These are phyloP conservation scores for Evansstolkia leycettana DNA, from an alignment of 495 filamentous ascomycete genomes.

Conservation along the genomic window DNA sequence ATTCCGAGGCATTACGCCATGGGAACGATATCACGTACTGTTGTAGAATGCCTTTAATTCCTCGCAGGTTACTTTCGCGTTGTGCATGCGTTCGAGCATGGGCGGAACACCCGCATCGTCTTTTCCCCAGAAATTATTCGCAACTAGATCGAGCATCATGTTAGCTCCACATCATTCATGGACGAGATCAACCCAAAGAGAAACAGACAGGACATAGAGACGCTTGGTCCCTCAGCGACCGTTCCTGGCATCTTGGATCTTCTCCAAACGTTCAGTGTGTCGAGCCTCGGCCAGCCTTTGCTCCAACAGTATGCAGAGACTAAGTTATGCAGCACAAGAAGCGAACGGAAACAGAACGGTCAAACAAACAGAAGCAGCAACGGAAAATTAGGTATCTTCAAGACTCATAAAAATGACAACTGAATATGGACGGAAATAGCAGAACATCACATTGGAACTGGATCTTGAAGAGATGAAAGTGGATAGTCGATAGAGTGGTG, in stretches of 20 bases:
- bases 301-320: slow-evolving; percentile 16
- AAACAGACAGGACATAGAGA: slow-evolving; percentile 49
- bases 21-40: slow-evolving; percentile 30
- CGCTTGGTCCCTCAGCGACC: slow-evolving; percentile 48
- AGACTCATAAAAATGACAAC: slow-evolving; percentile 1
- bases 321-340: too few relatives aligned
- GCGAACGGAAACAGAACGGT: background rate
- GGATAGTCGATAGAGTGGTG: slow-evolving; percentile 5
- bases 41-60: slow-evolving; percentile 88
- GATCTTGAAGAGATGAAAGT: background rate
- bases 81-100: slow-evolving; percentile 91
- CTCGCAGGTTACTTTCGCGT: slow-evolving; percentile 89
- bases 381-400: slow-evolving; percentile 2
- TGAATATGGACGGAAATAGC: slow-evolving; percentile 8
- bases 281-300: slow-evolving; percentile 33
- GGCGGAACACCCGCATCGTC: slow-evolving; percentile 93
- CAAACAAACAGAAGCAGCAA: slow-evolving; percentile 6
- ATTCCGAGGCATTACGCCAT: background rate
- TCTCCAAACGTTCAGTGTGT: slow-evolving; percentile 8
- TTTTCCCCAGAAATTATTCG: slow-evolving; percentile 99
- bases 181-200: background rate
- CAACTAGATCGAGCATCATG: slow-evolving; percentile 43
- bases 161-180: slow-evolving; percentile 5
- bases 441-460: background rate
- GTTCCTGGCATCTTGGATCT: slow-evolving; percentile 46